Base-by-base conservation (phyloP, 2,329 filamentous ascomycete genomes). In the Pyrenophora graminea region DNA sequence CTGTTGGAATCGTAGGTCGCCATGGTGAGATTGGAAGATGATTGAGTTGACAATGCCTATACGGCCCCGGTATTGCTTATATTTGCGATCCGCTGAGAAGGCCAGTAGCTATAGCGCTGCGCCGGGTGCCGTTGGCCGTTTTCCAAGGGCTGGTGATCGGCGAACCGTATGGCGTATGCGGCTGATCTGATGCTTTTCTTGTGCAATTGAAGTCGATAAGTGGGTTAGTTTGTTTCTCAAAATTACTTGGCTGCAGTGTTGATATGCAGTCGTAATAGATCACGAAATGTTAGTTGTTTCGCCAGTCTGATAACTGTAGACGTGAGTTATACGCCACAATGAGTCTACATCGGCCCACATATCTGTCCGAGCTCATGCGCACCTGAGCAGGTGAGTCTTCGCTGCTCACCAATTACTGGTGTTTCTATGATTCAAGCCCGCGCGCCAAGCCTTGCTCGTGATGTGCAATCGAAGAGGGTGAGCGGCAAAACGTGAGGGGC, bases 1-100 rank as follows among this genome's bases (percentile, higher is more conserved):
- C 51, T 55, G 48, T 48, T 55, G 15, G 61, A 61, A 50, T 51
- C 58, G 55, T 61, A 64, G 23, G 62, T 64, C 19, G 62, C 64
- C 62, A 65, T 60, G 8, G 32, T 56, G 45, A 23, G 48, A 45
- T 32, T 34, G 34, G 12, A 7, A 8, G 8, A 23, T 8, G 6
- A 3, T 27, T 13, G 39, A 23, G 19, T n/a, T 17, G 30, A 10
- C 32, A 9, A 5, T 19, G 36, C 21, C 9, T 43, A 9, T 23
- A 12, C 8, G 32, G 38, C 18, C 18, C 32, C 10, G 12, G 19
- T 46, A 23, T 38, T n/a, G 25, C 44, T 46, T 51, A 51, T 51
- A 38, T 41, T 18, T 39, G 18, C 9, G 30, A n/a, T 17, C 9
- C 27, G 15, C 18, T 13, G 17, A n/a, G 17, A 12, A 27, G 13